phyloP scores from a whole-genome alignment of 495 filamentous ascomycete genomes.

The Bryoglossum gracile region DNA sequence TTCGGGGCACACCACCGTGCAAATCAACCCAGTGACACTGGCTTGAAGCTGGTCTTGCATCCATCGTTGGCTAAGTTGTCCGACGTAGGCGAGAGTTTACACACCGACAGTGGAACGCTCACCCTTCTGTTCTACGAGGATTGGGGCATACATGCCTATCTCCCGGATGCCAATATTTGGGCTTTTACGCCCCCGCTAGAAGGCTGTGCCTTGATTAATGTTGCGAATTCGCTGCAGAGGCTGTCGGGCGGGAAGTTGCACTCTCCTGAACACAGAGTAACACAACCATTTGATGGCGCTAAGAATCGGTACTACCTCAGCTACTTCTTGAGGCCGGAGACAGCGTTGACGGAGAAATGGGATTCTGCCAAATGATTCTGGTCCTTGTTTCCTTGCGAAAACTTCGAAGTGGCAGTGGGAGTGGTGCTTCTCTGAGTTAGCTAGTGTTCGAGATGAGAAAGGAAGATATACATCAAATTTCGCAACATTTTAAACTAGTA shows the following conservation, averaged over 20 bases:
- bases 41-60: conserved; percentile 18
- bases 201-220: conserved; percentile 26
- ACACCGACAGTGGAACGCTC: conserved; percentile 24
- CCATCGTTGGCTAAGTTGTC: conserved; percentile 13
- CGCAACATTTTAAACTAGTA: background rate
- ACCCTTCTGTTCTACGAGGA: conserved; percentile 24
- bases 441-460: background rate
- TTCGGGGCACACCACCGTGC: conserved; percentile 30
- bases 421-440: background rate
- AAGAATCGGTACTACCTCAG: conserved; percentile 26
- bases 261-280: conserved; percentile 27
- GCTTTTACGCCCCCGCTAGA: conserved; percentile 4
- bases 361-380: conserved; percentile 5
- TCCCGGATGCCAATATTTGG: conserved; percentile 11
- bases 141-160: conserved; percentile 12
- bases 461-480: conserved; percentile 1
- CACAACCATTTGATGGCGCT: conserved; percentile 25
- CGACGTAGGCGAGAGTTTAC: conserved; percentile 18
- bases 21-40: conserved; percentile 20
- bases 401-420: background rate
- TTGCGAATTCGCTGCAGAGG: conserved; percentile 26
- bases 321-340: conserved; percentile 30
- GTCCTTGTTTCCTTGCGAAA: background rate
- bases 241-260: conserved; percentile 23
- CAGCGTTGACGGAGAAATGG: conserved; percentile 8